Evolutionary conservation across 2,329 filamentous ascomycete genomes (phyloP), one percentile per base, ranked within the genome.

Genomic region (Grosmannia penicillata): DNA sequence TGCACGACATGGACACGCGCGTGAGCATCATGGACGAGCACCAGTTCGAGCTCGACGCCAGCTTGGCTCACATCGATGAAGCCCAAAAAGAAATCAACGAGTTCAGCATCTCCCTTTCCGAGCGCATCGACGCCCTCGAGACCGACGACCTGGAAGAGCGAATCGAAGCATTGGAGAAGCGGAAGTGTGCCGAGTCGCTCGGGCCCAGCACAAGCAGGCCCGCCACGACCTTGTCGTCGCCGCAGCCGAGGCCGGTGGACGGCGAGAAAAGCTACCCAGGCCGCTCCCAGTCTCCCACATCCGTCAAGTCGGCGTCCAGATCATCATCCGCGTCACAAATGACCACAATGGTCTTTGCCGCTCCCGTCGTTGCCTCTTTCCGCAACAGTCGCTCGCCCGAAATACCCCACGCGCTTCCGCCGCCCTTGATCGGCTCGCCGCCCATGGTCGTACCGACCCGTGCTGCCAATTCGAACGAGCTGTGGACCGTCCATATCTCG

Each of bases 401-500:
- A 13, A 27, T n/a, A n/a, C n/a, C n/a, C n/a, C n/a, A n/a, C n/a
- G n/a, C n/a, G n/a, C n/a, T n/a, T n/a, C n/a, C n/a, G n/a, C n/a
- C n/a, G 15, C 24, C 22, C 8, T 18, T 14, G 11, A 25, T 14
- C 32, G 32, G 7, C 13, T 13, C 22, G 18, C 7, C n/a, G 25
- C 11, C 22, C 6, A 8, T 22, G 32, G 23, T 15, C 24, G 14
- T 27, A 10, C 25, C 10, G n/a, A 27, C 25, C 5, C 10, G 36
- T 28, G 38, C 23, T 11, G 25, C 41, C 45, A 44, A 45, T 6
- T 31, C 51, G 56, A 58, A 55, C 38, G 54, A 48, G 19, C 43
- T 60, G 6, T 76, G 72, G 72, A 75, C 71, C 2, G 67, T 75
- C 22, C 71, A 75, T 47, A 60, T 76, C 26, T 75, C 72, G 3